phyloP scores from a whole-genome alignment of 768 basidiomycete species.

The Exidia glandulosa region DNA sequence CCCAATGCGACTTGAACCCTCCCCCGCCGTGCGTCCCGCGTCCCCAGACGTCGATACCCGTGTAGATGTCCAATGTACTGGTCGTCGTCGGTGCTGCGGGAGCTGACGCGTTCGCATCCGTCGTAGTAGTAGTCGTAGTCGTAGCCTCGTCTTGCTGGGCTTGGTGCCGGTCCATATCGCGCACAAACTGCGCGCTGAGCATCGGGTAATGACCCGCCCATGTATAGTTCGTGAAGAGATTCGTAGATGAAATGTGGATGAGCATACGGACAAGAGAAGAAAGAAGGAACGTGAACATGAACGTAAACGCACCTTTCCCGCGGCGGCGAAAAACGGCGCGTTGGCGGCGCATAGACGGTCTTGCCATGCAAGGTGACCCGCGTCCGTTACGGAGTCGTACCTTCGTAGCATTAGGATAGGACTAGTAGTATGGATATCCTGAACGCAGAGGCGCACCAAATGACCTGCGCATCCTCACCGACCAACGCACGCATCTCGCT shows the following conservation, averaged over 20 bases:
- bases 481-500: conserved; percentile 46
- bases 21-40: conserved; percentile 65
- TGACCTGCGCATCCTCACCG: conserved; percentile 54
- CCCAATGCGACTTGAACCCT: conserved; percentile 58
- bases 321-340: conserved; percentile 66
- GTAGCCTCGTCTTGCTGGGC: too few species aligned
- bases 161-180: background rate
- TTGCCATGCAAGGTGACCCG: conserved; percentile 59
- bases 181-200: background rate
- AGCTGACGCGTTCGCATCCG: too few species aligned
- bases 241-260: too few species aligned
- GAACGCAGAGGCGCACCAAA: conserved; percentile 62
- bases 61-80: conserved; percentile 59
- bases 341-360: conserved; percentile 60
- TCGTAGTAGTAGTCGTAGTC: too few species aligned
- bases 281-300: too few species aligned
- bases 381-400: conserved; percentile 64
- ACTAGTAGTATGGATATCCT: too few species aligned
- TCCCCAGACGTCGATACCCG: conserved; percentile 76
- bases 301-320: too few species aligned
- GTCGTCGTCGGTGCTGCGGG: too few species aligned
- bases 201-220: conserved; percentile 1
- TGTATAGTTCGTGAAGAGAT: conserved; percentile 77
- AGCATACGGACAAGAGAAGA: too few species aligned
- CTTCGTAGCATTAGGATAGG: conserved; percentile 18